Evolutionary conservation across 352 stramenopile genomes (phyloP).

Genomic region (Phytophthora litchii): DNA sequence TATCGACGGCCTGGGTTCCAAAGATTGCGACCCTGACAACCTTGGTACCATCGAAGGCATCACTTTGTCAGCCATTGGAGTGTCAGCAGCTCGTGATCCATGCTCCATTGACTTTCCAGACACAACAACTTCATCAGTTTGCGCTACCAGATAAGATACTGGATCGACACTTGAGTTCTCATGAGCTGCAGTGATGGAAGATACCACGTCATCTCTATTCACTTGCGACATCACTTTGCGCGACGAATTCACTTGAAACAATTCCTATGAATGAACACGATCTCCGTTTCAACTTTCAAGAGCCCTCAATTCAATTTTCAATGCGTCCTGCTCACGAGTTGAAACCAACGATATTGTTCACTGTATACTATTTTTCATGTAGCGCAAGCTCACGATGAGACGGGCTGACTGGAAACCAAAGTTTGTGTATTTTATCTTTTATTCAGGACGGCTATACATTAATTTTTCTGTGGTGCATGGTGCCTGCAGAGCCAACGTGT

Average conservation of each 20-base stretch:
- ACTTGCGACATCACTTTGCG: not conserved
- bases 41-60: not conserved
- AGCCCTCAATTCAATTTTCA: too few species aligned
- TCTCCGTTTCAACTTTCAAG: constrained; percentile 1
- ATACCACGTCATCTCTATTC: not conserved
- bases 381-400: not conserved
- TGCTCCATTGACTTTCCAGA: not conserved
- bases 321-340: too few species aligned
- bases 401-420: not conserved
- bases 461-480: constrained; percentile 26
- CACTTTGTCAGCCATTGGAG: not conserved
- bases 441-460: constrained; percentile 18
- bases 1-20: constrained; percentile 10
- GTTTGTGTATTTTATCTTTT: not conserved
- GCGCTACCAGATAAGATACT: not conserved
- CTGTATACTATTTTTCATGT: not conserved
- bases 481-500: constrained; percentile 62
- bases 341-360: not conserved
- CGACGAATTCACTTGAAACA: not conserved
- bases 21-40: not conserved
- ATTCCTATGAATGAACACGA: not conserved
- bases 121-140: constrained; percentile 14
- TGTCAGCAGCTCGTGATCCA: not conserved
- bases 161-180: not conserved
- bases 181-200: not conserved